A percentile compares a stretch with the other conserved stretches of the same genome.
phyloP scores from a whole-genome alignment of 1,284 basidiomycete species.

The Papiliotrema fonsecae region DNA sequence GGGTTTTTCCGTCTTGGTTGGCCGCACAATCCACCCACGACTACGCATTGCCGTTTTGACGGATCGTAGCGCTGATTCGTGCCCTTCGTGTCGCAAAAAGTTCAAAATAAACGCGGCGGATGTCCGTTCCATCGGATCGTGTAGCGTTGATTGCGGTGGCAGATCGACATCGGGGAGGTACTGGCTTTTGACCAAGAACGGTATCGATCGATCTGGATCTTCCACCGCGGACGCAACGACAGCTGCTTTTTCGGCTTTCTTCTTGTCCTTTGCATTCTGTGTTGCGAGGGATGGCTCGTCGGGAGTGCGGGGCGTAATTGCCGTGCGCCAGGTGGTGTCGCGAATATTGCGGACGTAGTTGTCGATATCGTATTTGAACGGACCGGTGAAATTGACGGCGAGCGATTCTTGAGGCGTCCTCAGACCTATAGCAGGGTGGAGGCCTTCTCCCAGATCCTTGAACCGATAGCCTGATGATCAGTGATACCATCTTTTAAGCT shows the following conservation, averaged over 20 bases:
- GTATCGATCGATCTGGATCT: no score
- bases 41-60: background rate
- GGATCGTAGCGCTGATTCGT: slow-evolving; percentile 54
- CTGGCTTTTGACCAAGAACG: no score
- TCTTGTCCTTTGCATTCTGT: background rate
- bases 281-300: background rate
- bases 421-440: slow-evolving; percentile 83
- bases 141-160: slow-evolving; percentile 5
- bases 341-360: slow-evolving; percentile 61
- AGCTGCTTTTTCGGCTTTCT: background rate
- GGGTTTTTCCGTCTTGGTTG: background rate
- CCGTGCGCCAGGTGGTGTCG: background rate
- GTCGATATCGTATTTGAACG: slow-evolving; percentile 83
- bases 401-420: slow-evolving; percentile 57
- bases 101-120: slow-evolving; percentile 67
- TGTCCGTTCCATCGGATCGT: slow-evolving; percentile 31
- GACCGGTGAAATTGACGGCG: slow-evolving; percentile 69
- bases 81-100: slow-evolving; percentile 75
- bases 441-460: slow-evolving; percentile 57
- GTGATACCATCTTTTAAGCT: slow-evolving; percentile 2
- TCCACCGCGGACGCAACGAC: background rate
- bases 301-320: background rate
- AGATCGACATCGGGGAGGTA: slow-evolving; percentile 4
- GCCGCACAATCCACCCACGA: background rate
- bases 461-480: slow-evolving; percentile 58